Percentiles rank a stretch among this genome's conserved stretches.
phyloP scores from a whole-genome alignment of 306 rosid species.

The Acacia acuminata region DNA sequence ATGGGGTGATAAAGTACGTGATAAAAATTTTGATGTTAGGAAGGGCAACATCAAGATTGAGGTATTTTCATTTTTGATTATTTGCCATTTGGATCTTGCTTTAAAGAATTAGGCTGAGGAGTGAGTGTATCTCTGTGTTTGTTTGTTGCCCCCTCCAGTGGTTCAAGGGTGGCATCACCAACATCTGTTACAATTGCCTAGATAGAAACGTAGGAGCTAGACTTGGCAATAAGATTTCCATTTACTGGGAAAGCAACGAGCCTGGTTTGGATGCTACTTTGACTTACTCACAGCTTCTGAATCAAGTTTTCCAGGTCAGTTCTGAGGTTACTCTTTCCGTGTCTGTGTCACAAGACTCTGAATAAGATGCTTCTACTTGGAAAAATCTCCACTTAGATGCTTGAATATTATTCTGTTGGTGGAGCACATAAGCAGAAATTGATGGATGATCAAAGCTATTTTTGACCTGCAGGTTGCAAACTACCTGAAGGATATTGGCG shows the following conservation, averaged over 20 bases:
- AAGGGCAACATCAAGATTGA: no score
- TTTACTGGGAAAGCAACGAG: conserved; percentile 93
- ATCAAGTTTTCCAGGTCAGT: conserved; percentile 82
- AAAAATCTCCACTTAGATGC: no score
- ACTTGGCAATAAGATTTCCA: conserved; percentile 71
- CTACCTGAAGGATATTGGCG: conserved; percentile 75
- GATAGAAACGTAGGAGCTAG: conserved; percentile 86
- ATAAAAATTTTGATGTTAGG: no score
- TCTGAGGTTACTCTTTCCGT: conserved; percentile 14
- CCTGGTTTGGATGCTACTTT: conserved; percentile 65
- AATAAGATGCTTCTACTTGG: no score
- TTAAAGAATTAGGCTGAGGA: conserved; percentile 1
- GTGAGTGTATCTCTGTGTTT: conserved; percentile 16
- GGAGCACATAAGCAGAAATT: not conserved
- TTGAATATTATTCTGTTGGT: no score
- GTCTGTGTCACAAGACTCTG: no score
- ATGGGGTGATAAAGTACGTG: no score
- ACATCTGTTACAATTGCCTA: conserved; percentile 87
- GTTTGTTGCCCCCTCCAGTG: conserved; percentile 56
- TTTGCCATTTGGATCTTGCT: conserved; percentile 24
- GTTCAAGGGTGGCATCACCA: conserved; percentile 96
- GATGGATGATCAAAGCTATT: conserved; percentile 29
- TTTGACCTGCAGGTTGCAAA: conserved; percentile 72
- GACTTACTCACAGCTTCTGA: conserved; percentile 84
- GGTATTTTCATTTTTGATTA: conserved; percentile 41